A percentile compares a stretch with the other conserved stretches of the same genome.
These are phyloP conservation scores for Botryotinia globosa DNA, from an alignment of 2,329 filamentous ascomycete genomes.

Conservation along the genomic window DNA sequence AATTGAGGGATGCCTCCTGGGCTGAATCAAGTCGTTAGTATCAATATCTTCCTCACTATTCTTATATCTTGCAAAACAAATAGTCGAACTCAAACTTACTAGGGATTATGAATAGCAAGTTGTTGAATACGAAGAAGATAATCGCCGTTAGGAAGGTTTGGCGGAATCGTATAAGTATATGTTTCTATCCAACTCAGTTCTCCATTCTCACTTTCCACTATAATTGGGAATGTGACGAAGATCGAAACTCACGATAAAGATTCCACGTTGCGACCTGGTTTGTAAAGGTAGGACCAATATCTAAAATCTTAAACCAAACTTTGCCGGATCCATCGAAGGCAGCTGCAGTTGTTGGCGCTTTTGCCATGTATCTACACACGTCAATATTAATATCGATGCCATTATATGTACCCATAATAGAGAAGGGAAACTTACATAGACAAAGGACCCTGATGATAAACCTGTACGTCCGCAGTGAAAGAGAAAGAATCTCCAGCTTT, in stretches of 20 bases:
- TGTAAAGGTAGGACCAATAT: conserved; percentile 37
- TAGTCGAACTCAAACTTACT: background rate
- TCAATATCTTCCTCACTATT: background rate
- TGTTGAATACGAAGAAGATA: conserved; percentile 37
- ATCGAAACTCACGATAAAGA: conserved; percentile 29
- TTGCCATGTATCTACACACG: conserved; percentile 35
- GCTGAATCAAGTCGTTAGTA: background rate
- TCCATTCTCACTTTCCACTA: background rate
- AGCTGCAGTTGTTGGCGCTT: conserved; percentile 38
- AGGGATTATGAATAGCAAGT: conserved; percentile 37
- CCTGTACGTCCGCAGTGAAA: conserved; percentile 45
- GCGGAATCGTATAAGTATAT: conserved; percentile 35
- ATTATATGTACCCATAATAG: accelerated
- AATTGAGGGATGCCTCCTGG: conserved; percentile 35
- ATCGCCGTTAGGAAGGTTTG: conserved; percentile 32
- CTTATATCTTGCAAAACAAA: background rate
- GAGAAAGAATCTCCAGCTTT: conserved; percentile 44
- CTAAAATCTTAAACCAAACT: conserved; percentile 42
- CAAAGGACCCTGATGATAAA: conserved; percentile 40
- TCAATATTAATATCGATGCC: background rate
- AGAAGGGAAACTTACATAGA: conserved; percentile 29
- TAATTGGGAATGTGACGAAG: background rate
- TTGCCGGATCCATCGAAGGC: conserved; percentile 40
- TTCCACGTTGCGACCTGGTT: conserved; percentile 31
- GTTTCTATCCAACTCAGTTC: conserved; percentile 26